Conservation (phyloP, 1,139 yeast species). For the Taphrina sp. region DNA sequence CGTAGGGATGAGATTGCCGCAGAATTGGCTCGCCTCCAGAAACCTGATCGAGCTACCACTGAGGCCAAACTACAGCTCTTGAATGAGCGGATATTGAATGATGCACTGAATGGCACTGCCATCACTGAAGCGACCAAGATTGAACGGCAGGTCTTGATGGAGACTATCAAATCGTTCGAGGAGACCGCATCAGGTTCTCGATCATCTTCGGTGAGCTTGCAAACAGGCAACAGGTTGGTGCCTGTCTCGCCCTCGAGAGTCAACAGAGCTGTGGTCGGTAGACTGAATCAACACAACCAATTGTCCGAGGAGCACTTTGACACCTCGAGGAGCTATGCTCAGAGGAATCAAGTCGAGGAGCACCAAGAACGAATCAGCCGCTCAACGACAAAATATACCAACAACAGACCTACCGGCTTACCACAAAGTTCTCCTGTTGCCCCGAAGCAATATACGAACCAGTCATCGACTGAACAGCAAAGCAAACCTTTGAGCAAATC, state of each 20-base stretch:
- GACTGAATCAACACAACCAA: conserved; percentile 17
- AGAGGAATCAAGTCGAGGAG: background rate
- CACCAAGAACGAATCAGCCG: background rate
- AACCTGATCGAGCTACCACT: conserved; percentile 1
- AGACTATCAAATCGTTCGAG: conserved; percentile 4
- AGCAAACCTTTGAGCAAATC: background rate
- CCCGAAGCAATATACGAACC: background rate
- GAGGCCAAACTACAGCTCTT: conserved; percentile 4
- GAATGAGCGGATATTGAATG: background rate
- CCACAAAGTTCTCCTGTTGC: too few species aligned
- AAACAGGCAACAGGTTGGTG: too few species aligned
- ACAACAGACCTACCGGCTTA: too few species aligned
- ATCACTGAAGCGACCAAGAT: conserved; percentile 16
- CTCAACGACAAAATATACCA: too few species aligned
- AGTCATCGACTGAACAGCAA: background rate
- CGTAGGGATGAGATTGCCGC: conserved; percentile 4
- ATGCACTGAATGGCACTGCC: conserved; percentile 13
- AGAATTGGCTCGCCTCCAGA: background rate
- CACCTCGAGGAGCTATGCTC: background rate
- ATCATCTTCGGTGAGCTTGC: background rate
- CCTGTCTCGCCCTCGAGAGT: too few species aligned
- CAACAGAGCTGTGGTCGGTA: background rate
- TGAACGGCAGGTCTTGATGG: background rate
- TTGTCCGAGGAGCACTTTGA: background rate
- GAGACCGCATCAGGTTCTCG: background rate